Evolutionary conservation across 768 basidiomycete species (phyloP), one percentile per base, ranked within the genome.

Genomic region (Tulasnella sp.): DNA sequence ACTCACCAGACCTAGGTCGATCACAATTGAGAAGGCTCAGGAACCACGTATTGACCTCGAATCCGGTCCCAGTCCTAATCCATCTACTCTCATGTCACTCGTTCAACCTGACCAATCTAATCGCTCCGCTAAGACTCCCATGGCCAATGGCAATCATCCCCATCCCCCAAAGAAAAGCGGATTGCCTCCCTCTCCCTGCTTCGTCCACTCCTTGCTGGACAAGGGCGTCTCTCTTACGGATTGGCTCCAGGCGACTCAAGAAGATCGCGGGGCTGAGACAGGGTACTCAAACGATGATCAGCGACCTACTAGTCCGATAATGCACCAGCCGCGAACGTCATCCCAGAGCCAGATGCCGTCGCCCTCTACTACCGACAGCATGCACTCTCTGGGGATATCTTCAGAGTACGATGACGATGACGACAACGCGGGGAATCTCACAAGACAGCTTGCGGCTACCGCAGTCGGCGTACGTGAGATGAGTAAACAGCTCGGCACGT

Each of bases 391-490:
- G 60, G 59, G 42, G 49, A 62, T 63, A 49, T 27, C 57, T n/a
- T 11, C 65, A 10, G 68, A 69, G 48, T 67, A 63, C 11, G 66
- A 68, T 42, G 60, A 68, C 48, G 72, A 73, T 24, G 83, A 85
- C 27, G 84, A 83, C 46, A 82, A 80, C 62, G 80, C 78, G 0
- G 79, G 80, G 44, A 93, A 84, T 68, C 71, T 98, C 66, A 98
- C 96, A 4, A 85, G 80, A 68, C 90, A 92, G 65, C 77, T 99
- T 12, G 96, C 94, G 7, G 94, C 94, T 73, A 99, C 96, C 19
- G 96, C 96, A 17, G 89, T 92, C 11, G 87, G 92, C 41, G 96
- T 99, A 10, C 80, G 96, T 49, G 96, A 99, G 73, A 93, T 97
- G 92, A 94, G 92, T 80, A 94, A 94, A 71, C 90, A 94, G 70